Conservation (phyloP, 1,284 basidiomycete genomes). For the Trichosporon sp. region DNA sequence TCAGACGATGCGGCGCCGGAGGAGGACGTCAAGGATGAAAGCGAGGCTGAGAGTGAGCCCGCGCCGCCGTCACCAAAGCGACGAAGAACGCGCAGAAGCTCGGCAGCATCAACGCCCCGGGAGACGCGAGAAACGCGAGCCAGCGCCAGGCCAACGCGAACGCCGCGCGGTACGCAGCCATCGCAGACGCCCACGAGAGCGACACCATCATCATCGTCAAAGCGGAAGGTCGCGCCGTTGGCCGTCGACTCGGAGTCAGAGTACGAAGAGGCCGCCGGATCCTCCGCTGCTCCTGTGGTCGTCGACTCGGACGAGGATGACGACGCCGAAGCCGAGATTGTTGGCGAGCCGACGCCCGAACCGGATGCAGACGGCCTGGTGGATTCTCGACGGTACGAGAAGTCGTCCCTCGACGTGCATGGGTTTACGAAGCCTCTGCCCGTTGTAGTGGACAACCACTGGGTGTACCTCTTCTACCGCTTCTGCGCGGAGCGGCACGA, state of each 20-base stretch:
- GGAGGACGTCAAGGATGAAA: no score
- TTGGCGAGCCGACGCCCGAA: background rate
- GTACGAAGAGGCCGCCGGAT: background rate
- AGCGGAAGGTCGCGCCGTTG: background rate
- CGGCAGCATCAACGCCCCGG: no score
- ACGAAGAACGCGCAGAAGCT: no score
- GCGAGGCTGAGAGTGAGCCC: no score
- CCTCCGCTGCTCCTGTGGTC: background rate
- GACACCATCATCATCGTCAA: background rate
- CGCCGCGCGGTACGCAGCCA: background rate
- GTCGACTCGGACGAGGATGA: background rate
- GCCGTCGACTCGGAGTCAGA: background rate
- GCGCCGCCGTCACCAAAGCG: no score
- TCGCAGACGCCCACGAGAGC: background rate
- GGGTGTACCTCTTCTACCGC: conserved; percentile 30
- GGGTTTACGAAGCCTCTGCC: background rate
- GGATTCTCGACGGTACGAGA: background rate
- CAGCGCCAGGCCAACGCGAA: background rate
- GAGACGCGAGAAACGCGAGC: no score
- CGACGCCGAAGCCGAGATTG: background rate
- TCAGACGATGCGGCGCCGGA: no score
- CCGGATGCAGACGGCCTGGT: background rate
- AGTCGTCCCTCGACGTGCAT: background rate
- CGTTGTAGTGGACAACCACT: conserved; percentile 20
- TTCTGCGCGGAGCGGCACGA: conserved; percentile 33